Evolutionary conservation across 257 asterid species (phyloP).

Genomic region (Ajuga chamaepitys): DNA sequence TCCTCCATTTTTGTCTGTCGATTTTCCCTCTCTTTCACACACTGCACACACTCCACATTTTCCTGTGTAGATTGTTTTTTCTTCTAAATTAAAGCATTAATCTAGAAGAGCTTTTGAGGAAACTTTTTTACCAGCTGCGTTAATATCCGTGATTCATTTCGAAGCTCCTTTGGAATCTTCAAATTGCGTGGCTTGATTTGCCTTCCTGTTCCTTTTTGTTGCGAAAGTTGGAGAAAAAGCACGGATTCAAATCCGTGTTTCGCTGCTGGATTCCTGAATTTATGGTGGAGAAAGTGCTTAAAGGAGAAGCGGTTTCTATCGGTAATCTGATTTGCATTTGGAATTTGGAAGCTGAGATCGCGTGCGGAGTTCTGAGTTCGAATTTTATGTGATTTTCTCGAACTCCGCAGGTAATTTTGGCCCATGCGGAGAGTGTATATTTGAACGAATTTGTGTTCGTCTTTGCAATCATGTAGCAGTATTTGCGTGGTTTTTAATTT

Average conservation of each 20-base stretch:
- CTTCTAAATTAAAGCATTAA: background rate
- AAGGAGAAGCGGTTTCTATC: background rate
- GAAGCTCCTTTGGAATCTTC: slow-evolving; percentile 13
- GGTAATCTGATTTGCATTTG: background rate
- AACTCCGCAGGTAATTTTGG: slow-evolving; percentile 27
- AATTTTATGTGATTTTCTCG: slow-evolving; percentile 10
- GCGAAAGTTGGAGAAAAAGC: slow-evolving; percentile 10
- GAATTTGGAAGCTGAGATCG: slow-evolving; percentile 14
- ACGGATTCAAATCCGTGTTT: slow-evolving; percentile 10
- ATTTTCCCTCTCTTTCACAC: slow-evolving; percentile 24
- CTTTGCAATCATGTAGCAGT: background rate
- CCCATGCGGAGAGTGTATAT: background rate
- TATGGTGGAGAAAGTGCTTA: background rate
- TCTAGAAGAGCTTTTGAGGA: slow-evolving; percentile 3
- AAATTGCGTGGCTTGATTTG: background rate
- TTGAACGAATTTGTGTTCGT: background rate
- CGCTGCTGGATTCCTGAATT: slow-evolving; percentile 8
- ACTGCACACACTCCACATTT: slow-evolving; percentile 10
- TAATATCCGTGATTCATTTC: slow-evolving; percentile 3
- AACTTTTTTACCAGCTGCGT: slow-evolving; percentile 15
- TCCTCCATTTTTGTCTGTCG: slow-evolving; percentile 9
- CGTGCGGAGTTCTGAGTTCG: slow-evolving; percentile 30
- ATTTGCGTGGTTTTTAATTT: background rate
- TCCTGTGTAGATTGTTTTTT: slow-evolving; percentile 1
- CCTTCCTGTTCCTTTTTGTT: background rate